Base-by-base conservation (phyloP, 495 filamentous ascomycete genomes). In the Clavariopsis aquatica region DNA sequence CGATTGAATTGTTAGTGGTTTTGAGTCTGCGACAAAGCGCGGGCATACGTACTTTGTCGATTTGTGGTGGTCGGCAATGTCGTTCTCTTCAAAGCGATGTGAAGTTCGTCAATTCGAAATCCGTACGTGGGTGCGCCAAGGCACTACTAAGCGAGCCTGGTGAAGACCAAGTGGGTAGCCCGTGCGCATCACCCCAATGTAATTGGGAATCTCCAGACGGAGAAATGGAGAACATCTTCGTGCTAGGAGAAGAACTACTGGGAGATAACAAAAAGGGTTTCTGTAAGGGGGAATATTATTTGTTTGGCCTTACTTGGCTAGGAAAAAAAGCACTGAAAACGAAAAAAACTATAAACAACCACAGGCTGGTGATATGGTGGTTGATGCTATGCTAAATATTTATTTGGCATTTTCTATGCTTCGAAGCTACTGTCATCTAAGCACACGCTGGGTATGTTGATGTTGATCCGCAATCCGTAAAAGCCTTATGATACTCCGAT, bases 1-100 rank as follows among this genome's bases (percentile, higher is more conserved):
- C 60, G 28, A 23, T 29, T 19, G 1, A 17, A 15, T 15, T 71
- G 67, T 69, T 28, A 67, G 65, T 52, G 52, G 1, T 56, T 24
- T 12, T 29, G 54, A 52, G 2, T n/a, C 24, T 8, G 20, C 23
- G 17, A 27, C 20, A 27, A 23, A 23, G 24, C 17, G 23, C 27
- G 20, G 23, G 49, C 7, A 60, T 58, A 64, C 60, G 55, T 46
- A 64, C 60, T 60, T 68, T 68, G 60, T 64, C 65, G 57, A 41
- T 20, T 66, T 61, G 57, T 67, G 12, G 53, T 62, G 43, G 57
- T 52, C 23, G 64, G 58, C 47, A 56, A 55, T 62, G 52, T 61
- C 22, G 51, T 66, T 62, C 57, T 49, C 24, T 1, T 28, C 19
- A 19, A 38, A 43, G 23, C n/a, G n/a, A n/a, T n/a, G n/a, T n/a